Base-by-base conservation (phyloP, 106 monocot genomes). In the Alisma plantagoaquatica region DNA sequence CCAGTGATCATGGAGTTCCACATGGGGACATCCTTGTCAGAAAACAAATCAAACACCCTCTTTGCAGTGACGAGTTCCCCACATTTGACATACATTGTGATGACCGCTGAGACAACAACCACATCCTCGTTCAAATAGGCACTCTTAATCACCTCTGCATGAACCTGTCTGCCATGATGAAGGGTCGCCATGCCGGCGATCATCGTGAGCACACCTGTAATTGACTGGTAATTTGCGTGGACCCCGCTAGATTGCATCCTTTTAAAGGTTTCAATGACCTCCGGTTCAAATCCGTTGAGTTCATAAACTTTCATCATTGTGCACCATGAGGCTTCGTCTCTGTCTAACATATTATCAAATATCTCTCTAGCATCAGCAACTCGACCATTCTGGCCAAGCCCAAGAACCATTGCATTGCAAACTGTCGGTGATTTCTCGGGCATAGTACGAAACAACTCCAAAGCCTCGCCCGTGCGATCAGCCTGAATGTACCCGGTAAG, bases 1-100 rank as follows among this genome's bases (percentile, higher is more conserved):
- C 74, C 91, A 33, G 84, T 77, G 43, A 91, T 84, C 84, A 91
- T 91, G 2, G 84, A 67, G 32, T 84, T 91, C 84, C 84, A 91
- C 77, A 84, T 68, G 7, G 70, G 80, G 11, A 64, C 71, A 58
- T 91, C 84, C 66, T 81, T 84, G 5, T 55, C 9, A 23, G 47
- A 50, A 27, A 71, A 83, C 23, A 33, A 46, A 51, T 83, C 68
- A 29, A 89, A 89, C 28, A 74, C 51, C 24, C 14, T 64, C 63
- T 63, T 83, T 24, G 83, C 70, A 51, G 41, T 67, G 1, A 51
- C 20, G 3, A 89, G 65, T 35, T 83, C 61, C 1, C 89, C 89
- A 29, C 82, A 89, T 46, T 72, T 83, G 2, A 60, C 47, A 48
- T 89, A 89, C 83, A 83, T 80, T 12, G 83, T 83, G 45, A 77